phyloP scores from a whole-genome alignment of 768 basidiomycete genomes.

The Lentinus tigrinus region DNA sequence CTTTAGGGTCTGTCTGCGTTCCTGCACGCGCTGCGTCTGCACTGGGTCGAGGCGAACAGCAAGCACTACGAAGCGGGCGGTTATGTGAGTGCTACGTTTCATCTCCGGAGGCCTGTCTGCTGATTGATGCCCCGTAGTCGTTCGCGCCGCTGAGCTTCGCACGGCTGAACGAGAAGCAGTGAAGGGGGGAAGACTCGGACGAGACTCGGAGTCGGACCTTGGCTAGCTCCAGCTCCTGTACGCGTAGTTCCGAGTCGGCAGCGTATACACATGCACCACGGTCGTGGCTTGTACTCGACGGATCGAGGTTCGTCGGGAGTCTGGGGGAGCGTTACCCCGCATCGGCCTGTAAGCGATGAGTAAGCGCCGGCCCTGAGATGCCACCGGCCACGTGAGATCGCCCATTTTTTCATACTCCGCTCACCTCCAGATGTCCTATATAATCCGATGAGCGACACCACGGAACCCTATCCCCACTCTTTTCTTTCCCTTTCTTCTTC shows the following conservation, averaged over 20 bases:
- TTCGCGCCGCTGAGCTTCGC: constrained; percentile 51
- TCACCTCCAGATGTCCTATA: constrained; percentile 19
- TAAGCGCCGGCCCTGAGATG: constrained; percentile 7
- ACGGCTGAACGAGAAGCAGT: constrained; percentile 38
- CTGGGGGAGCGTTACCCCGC: constrained; percentile 17
- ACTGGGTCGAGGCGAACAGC: constrained; percentile 98
- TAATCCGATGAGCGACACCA: constrained; percentile 20
- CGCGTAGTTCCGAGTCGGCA: constrained; percentile 14
- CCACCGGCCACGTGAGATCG: constrained; percentile 21
- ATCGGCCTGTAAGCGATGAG: constrained; percentile 3
- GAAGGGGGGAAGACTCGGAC: constrained; percentile 17
- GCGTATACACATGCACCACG: constrained; percentile 3
- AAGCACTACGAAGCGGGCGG: constrained; percentile 92
- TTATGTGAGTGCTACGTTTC: constrained; percentile 58
- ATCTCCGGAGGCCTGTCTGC: constrained; percentile 27
- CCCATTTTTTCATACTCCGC: constrained; percentile 27
- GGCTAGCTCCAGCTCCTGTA: constrained; percentile 7
- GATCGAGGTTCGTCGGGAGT: not conserved
- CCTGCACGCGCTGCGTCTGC: constrained; percentile 91
- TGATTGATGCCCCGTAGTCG: constrained; percentile 34
- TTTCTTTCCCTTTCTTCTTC: constrained; percentile 36
- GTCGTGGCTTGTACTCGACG: not conserved
- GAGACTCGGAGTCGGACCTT: constrained; percentile 6
- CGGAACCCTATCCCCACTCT: constrained; percentile 35
- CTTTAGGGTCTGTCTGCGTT: constrained; percentile 89